Base-by-base conservation (phyloP, 192 early-diverging fungal species). In the Paraglomus brasilianum region DNA sequence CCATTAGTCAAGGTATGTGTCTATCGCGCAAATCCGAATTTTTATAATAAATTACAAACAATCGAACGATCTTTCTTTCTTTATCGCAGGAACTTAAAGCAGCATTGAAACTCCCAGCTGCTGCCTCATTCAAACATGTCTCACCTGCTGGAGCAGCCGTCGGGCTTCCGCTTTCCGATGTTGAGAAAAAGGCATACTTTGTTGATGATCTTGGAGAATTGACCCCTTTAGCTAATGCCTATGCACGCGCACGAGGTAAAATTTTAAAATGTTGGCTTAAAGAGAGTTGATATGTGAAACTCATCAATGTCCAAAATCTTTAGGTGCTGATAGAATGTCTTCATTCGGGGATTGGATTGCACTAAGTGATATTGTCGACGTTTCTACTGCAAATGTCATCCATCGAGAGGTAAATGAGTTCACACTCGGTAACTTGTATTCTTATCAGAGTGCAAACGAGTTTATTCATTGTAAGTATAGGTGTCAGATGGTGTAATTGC, bases 281-380 rank as follows among this genome's bases (percentile, higher is more conserved):
- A 10, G 8, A 47, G 8, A 10, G 46, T 47, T 47, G 8, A 10
- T 8, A 10, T 15, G 8, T 47, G 8, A 10, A 15, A 47, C 46
- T 47, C 8, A 47, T 47, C 8, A 47, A 47, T 47, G 8, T 47
- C 8, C n/a, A n/a, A n/a, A n/a, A n/a, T n/a, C 15, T 47, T 47
- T 44, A 69, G 66, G 97, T 47, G 95, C 95, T 49, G 97, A 99
- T 78, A 92, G 97, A 77, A 99, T 99, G 97, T 94, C 92, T 65
- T 95, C 93, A 21, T 99, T 99, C 67, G 97, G 97, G 75, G 97
- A 98, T 81, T 98, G 95, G 90, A 95, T 97, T 59, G 97, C 95
- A 45, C 82, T 98, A 39, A 92, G 89, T 53, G 91, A 93, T 74
- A 85, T 72, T 24, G 92, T 91, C 69, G 97, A 99, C 80, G 87